phyloP scores from a whole-genome alignment of 495 filamentous ascomycete genomes.

The Penicillium macrosclerotiorum region DNA sequence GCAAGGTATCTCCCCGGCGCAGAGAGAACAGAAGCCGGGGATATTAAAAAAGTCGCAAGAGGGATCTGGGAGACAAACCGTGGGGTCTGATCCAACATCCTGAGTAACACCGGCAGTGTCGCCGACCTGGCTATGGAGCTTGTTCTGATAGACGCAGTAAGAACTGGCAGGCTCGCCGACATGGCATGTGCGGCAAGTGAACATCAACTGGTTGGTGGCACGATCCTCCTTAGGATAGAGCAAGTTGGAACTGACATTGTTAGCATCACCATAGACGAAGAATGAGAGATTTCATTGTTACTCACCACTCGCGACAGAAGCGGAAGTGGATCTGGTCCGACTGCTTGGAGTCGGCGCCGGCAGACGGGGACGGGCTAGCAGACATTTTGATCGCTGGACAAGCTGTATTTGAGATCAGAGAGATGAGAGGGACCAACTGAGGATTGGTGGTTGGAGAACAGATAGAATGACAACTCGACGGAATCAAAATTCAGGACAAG shows the following conservation, averaged over 20 bases:
- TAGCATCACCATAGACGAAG: slow-evolving; percentile 2
- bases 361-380: slow-evolving; percentile 60
- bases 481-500: neutral
- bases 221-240: slow-evolving; percentile 93
- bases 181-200: slow-evolving; percentile 86
- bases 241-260: slow-evolving; percentile 75
- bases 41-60: neutral
- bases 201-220: slow-evolving; percentile 61
- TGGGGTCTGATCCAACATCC: slow-evolving; percentile 94
- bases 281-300: neutral
- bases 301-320: slow-evolving; percentile 93
- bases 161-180: slow-evolving; percentile 81
- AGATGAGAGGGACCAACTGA: neutral
- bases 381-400: slow-evolving; percentile 38
- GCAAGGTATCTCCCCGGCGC: slow-evolving; percentile 52
- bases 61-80: slow-evolving; percentile 66
- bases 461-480: neutral
- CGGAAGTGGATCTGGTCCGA: slow-evolving; percentile 86
- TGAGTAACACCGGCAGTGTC: slow-evolving; percentile 97
- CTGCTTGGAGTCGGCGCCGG: slow-evolving; percentile 52
- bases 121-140: slow-evolving; percentile 81
- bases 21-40: slow-evolving; percentile 51
- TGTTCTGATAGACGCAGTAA: slow-evolving; percentile 88
- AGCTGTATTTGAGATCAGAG: neutral
- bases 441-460: neutral